Conservation (phyloP, 192 early-diverging fungal species). For the Coemansia sp. region DNA sequence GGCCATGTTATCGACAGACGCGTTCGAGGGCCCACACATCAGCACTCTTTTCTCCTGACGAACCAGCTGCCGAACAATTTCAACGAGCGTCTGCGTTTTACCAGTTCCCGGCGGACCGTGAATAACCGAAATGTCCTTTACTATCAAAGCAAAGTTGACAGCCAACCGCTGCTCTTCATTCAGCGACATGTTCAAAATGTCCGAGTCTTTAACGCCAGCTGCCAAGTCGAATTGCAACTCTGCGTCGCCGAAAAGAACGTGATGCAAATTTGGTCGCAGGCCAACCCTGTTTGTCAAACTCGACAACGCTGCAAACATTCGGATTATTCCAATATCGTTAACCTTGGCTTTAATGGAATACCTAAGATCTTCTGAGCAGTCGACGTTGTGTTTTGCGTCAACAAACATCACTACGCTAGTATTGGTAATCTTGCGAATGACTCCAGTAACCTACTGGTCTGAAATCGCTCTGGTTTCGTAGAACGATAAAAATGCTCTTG, state of each 20-base stretch:
- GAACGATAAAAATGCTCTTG: too few relatives aligned
- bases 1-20: slow-evolving; percentile 84
- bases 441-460: not conserved
- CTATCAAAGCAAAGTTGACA: slow-evolving; percentile 59
- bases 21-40: slow-evolving; percentile 89
- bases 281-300: slow-evolving; percentile 7
- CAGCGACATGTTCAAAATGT: slow-evolving; percentile 61
- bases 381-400: not conserved
- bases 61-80: slow-evolving; percentile 76
- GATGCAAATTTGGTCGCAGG: slow-evolving; percentile 30
- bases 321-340: slow-evolving; percentile 42
- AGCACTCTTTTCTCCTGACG: slow-evolving; percentile 63
- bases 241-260: slow-evolving; percentile 46
- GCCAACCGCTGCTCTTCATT: slow-evolving; percentile 73
- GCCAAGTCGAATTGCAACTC: slow-evolving; percentile 31
- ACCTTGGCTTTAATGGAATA: not conserved
- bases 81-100: slow-evolving; percentile 85
- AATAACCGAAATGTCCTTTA: slow-evolving; percentile 70
- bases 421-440: not conserved
- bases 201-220: not conserved
- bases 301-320: slow-evolving; percentile 44
- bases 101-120: slow-evolving; percentile 91
- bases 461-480: too few relatives aligned
- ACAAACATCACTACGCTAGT: not conserved
- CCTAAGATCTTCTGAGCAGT: slow-evolving; percentile 15